A percentile compares a stretch with the other conserved stretches of the same genome.
These are phyloP conservation scores for Papiliotrema flavescens DNA, from an alignment of 1,284 basidiomycete genomes.

Conservation along the genomic window DNA sequence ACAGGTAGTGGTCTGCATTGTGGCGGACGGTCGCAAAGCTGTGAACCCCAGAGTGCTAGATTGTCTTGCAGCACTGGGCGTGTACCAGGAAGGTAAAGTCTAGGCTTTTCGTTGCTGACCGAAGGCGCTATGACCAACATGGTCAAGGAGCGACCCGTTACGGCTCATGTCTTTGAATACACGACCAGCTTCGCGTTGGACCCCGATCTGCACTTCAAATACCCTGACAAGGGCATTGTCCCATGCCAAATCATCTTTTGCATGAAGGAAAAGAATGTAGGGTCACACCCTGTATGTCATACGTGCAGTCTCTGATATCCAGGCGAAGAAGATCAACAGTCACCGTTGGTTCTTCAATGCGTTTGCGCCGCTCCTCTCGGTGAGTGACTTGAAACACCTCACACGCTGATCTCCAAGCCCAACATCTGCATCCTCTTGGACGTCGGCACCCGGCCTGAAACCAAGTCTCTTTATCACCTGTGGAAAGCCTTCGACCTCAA, in stretches of 20 bases:
- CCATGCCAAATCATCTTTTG: constrained; percentile 85
- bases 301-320: constrained; percentile 5
- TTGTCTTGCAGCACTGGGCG: constrained; percentile 60
- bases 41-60: constrained; percentile 91
- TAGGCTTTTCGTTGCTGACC: neutral
- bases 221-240: constrained; percentile 87
- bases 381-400: constrained; percentile 7
- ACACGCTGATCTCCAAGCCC: constrained; percentile 59
- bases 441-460: constrained; percentile 83
- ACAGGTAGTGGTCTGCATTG: constrained; percentile 90
- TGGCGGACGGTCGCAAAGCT: constrained; percentile 89
- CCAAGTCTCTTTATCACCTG: constrained; percentile 75
- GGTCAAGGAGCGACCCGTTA: constrained; percentile 81
- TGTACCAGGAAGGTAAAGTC: constrained; percentile 54
- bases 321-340: constrained; percentile 93
- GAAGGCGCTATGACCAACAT: constrained; percentile 80
- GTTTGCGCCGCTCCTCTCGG: constrained; percentile 53
- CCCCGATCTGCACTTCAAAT: constrained; percentile 84
- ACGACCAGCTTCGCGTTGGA: constrained; percentile 89
- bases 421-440: constrained; percentile 61
- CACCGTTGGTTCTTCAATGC: constrained; percentile 97
- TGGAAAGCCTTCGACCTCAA: constrained; percentile 95
- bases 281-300: neutral
- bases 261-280: constrained; percentile 86
- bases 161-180: constrained; percentile 87